phyloP scores from a whole-genome alignment of 1,284 basidiomycete genomes.

The Fomitopsis betulina region DNA sequence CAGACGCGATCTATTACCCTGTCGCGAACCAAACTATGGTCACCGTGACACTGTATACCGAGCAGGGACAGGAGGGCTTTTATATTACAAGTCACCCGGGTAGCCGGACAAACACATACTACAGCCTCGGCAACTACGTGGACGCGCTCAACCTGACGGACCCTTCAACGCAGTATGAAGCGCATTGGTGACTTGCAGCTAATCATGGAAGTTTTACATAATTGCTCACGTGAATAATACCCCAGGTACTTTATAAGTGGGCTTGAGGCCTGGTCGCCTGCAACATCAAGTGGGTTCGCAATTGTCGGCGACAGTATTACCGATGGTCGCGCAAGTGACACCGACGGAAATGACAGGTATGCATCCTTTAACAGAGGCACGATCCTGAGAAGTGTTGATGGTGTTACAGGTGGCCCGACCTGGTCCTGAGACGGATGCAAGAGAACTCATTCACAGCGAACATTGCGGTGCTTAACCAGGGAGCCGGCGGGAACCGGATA shows the following conservation, averaged over 20 bases:
- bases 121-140: constrained; percentile 36
- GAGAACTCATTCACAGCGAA: constrained; percentile 26
- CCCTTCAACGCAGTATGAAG: constrained; percentile 25
- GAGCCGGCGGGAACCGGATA: constrained; percentile 47
- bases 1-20: constrained; percentile 39
- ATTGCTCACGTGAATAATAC: not conserved
- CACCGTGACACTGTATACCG: constrained; percentile 37
- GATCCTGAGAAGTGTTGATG: too few relatives aligned
- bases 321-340: constrained; percentile 27
- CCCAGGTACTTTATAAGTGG: constrained; percentile 41
- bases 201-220: too few relatives aligned
- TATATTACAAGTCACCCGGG: constrained; percentile 44
- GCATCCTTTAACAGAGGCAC: too few relatives aligned
- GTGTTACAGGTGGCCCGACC: constrained; percentile 38
- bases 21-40: constrained; percentile 34
- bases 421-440: constrained; percentile 38
- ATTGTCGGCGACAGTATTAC: constrained; percentile 50
- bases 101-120: constrained; percentile 43
- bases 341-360: constrained; percentile 33
- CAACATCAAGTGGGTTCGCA: constrained; percentile 29
- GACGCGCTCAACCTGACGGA: constrained; percentile 31
- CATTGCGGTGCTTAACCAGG: constrained; percentile 45
- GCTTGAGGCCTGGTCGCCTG: constrained; percentile 36
- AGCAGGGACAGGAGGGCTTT: constrained; percentile 35
- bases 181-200: constrained; percentile 33